A percentile compares a stretch with the other conserved stretches of the same genome.
Conservation (phyloP, 805 yeast genomes). For the Kodamaea neixiangensis region DNA sequence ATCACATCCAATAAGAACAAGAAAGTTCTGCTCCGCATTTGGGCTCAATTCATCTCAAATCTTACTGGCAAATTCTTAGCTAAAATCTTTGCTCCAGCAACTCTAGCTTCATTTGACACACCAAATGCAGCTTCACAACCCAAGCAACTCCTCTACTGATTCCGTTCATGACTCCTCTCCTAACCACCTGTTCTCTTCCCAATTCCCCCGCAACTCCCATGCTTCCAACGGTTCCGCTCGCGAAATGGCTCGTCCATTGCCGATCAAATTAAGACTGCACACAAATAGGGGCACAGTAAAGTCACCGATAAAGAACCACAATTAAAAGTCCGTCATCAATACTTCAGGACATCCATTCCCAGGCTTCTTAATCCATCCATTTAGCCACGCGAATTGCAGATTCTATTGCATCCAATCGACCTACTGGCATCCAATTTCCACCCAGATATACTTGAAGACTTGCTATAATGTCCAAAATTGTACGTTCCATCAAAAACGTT, state of each 20-base stretch:
- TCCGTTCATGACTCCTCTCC: too few relatives aligned
- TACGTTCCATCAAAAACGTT: slow-evolving; percentile 84
- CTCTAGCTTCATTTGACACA: background rate
- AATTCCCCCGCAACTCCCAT: background rate
- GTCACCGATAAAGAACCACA: slow-evolving; percentile 5
- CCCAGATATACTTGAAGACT: background rate
- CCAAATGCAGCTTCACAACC: background rate
- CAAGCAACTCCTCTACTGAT: too few relatives aligned
- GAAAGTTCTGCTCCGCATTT: background rate
- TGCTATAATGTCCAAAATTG: slow-evolving; percentile 70
- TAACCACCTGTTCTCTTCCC: background rate
- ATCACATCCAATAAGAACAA: background rate
- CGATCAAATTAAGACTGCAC: background rate
- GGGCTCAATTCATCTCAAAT: background rate
- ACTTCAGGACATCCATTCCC: background rate
- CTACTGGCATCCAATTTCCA: background rate
- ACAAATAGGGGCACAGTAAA: slow-evolving; percentile 5
- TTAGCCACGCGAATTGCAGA: background rate
- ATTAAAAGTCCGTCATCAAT: background rate
- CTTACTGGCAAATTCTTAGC: background rate
- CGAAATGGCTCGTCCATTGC: background rate
- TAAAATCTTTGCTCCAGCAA: background rate
- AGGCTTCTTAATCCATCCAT: slow-evolving; percentile 1
- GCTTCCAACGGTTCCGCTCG: background rate
- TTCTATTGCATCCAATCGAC: background rate